Base-by-base conservation (phyloP, 768 basidiomycete genomes). In the Mycena kentingensis region DNA sequence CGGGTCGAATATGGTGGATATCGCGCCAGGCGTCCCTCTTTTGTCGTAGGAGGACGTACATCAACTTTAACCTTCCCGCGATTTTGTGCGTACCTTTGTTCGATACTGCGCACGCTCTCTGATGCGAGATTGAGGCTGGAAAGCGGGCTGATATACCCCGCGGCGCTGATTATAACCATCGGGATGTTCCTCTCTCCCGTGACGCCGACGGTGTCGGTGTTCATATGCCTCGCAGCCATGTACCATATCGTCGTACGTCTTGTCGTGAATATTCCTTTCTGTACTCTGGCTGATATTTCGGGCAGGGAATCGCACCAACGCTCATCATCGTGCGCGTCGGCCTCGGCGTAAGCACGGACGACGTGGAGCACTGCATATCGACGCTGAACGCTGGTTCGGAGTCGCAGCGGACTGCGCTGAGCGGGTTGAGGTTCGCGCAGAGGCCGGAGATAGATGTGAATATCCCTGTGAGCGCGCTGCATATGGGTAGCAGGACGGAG, bases 1-100 rank as follows among this genome's bases (percentile, higher is more conserved):
- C 52, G 5, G 46, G 52, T 13, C 45, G 52, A 27, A 53, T 53
- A 21, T 53, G 52, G 52, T 53, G 45, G 45, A 53, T 53, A 13
- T 41, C 52, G 7, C 44, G 45, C 3, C 27, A 39, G 2, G 31
- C 18, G 2, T 16, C 45, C 12, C 19, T 2, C 12, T 21, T 31
- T 18, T 25, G 46, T 0, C 45, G 52, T 15, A 19, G 31, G 4
- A 26, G 31, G 6, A 26, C 49, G 31, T 46, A 38, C 1, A 41
- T 34, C 13, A 53, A 53, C 22, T 5, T 39, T 28, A 27, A 46
- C 21, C 18, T 53, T 24, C 39, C 52, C 24, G 52, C 52, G 25
- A 42, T 53, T 16, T 5, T 45, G 50, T 51, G 34, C 13, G 50
- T 45, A 1, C 32, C 32, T n/a, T 10, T 34, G 11, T 34, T 34